These are phyloP conservation scores for Trichophyton mentagrophytes DNA, from an alignment of 2,329 filamentous ascomycete genomes.

Conservation along the genomic window DNA sequence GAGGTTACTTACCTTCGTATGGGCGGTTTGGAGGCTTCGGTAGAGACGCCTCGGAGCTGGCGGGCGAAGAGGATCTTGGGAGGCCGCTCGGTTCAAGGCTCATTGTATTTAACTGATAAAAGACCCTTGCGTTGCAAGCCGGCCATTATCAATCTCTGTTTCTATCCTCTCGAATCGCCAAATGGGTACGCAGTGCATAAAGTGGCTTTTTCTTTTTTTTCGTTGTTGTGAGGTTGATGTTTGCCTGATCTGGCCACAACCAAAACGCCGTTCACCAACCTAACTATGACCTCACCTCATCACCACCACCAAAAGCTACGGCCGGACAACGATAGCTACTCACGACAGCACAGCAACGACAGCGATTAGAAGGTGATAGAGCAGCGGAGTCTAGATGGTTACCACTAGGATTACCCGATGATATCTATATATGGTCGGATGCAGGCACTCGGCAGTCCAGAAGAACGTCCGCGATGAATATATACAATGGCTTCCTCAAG, in stretches of 20 bases:
- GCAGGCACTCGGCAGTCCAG: background rate
- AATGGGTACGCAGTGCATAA: background rate
- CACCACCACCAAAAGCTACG: background rate
- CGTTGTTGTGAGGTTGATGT: background rate
- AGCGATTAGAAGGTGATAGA: background rate
- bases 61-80: slow-evolving; percentile 49
- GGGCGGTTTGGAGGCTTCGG: slow-evolving; percentile 66
- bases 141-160: slow-evolving; percentile 4
- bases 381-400: background rate
- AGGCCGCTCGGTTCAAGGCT: slow-evolving; percentile 32
- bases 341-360: background rate
- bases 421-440: background rate
- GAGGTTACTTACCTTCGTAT: slow-evolving; percentile 51
- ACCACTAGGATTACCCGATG: background rate
- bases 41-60: slow-evolving; percentile 72
- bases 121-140: slow-evolving; percentile 8
- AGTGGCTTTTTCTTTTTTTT: too few species aligned
- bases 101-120: slow-evolving; percentile 27
- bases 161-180: background rate
- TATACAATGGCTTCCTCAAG: background rate
- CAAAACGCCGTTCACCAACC: background rate
- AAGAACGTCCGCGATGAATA: background rate
- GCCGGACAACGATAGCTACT: background rate
- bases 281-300: background rate
- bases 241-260: slow-evolving; percentile 3